These are phyloP conservation scores for Coemansia sp. DNA, from an alignment of 192 early-diverging fungal species.

Conservation along the genomic window DNA sequence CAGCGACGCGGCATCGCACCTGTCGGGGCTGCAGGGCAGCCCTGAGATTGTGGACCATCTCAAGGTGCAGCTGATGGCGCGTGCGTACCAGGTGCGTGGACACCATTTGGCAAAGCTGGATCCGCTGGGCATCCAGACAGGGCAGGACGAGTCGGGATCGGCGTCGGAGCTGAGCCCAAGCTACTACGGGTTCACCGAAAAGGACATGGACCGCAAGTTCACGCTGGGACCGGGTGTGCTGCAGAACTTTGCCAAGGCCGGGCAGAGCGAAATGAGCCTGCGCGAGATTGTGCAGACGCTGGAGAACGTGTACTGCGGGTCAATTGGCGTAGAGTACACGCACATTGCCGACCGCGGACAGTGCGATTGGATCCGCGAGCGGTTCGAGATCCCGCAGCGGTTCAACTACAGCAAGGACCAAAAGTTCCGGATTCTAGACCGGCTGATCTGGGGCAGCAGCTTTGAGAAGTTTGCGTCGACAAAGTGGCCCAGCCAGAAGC, in stretches of 20 bases:
- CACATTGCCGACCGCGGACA: slow-evolving; percentile 95
- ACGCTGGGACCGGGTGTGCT: slow-evolving; percentile 93
- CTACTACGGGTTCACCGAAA: slow-evolving; percentile 95
- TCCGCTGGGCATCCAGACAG: slow-evolving; percentile 81
- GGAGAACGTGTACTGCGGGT: slow-evolving; percentile 85
- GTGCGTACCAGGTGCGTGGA: slow-evolving; percentile 95
- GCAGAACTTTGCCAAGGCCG: slow-evolving; percentile 75
- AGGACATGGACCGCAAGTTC: slow-evolving; percentile 90
- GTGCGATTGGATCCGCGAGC: slow-evolving; percentile 96
- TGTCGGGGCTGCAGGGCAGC: slow-evolving; percentile 55
- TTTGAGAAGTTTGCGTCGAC: slow-evolving; percentile 96
- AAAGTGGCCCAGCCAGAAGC: slow-evolving; percentile 97
- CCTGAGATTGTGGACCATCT: slow-evolving; percentile 92
- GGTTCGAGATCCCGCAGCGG: slow-evolving; percentile 88
- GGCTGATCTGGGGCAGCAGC: slow-evolving; percentile 94
- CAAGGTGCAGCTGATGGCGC: slow-evolving; percentile 95
- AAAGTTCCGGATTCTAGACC: slow-evolving; percentile 90
- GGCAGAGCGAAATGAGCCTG: slow-evolving; percentile 75
- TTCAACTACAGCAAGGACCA: slow-evolving; percentile 88
- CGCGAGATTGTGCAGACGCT: slow-evolving; percentile 86
- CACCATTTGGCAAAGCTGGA: slow-evolving; percentile 96
- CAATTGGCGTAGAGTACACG: slow-evolving; percentile 97
- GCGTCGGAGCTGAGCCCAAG: slow-evolving; percentile 81
- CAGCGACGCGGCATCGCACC: slow-evolving; percentile 54
- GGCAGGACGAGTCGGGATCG: slow-evolving; percentile 54